A percentile compares a stretch with the other conserved stretches of the same genome.
These are phyloP conservation scores for Alliaria petiolata DNA, from an alignment of 345 rosid species.

Conservation along the genomic window DNA sequence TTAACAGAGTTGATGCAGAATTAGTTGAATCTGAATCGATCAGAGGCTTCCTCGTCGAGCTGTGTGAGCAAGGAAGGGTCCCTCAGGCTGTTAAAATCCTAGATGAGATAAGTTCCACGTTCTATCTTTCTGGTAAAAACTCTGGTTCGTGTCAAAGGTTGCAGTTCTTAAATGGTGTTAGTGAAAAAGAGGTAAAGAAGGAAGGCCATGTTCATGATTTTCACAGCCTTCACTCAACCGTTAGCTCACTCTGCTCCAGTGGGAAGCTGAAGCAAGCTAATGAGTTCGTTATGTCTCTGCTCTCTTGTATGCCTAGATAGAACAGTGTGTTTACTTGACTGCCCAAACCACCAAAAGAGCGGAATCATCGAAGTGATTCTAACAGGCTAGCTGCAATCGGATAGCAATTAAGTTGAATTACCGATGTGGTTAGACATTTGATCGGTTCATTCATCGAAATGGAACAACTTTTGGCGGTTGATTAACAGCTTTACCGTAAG, in stretches of 20 bases:
- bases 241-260: conserved; percentile 61
- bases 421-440: neutral
- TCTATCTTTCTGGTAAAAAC: conserved; percentile 26
- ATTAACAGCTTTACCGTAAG: neutral
- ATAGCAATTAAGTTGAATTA: neutral
- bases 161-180: conserved; percentile 13
- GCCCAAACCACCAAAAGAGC: conserved; percentile 6
- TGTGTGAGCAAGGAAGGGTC: conserved; percentile 53
- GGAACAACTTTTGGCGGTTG: neutral
- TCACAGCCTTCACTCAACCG: conserved; percentile 46
- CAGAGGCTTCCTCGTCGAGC: conserved; percentile 50
- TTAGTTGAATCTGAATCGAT: conserved; percentile 78
- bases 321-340: neutral
- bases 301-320: conserved; percentile 36
- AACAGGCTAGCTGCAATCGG: neutral
- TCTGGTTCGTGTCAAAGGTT: conserved; percentile 8
- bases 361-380: neutral
- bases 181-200: conserved; percentile 17
- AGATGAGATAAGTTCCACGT: conserved; percentile 38
- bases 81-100: conserved; percentile 44
- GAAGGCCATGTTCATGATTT: conserved; percentile 37
- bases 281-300: conserved; percentile 40
- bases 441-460: neutral
- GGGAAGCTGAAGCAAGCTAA: conserved; percentile 69
- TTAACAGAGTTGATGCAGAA: conserved; percentile 54